Evolutionary conservation across 2,329 filamentous ascomycete genomes (phyloP).

Genomic region (Microdochium bolleyi): DNA sequence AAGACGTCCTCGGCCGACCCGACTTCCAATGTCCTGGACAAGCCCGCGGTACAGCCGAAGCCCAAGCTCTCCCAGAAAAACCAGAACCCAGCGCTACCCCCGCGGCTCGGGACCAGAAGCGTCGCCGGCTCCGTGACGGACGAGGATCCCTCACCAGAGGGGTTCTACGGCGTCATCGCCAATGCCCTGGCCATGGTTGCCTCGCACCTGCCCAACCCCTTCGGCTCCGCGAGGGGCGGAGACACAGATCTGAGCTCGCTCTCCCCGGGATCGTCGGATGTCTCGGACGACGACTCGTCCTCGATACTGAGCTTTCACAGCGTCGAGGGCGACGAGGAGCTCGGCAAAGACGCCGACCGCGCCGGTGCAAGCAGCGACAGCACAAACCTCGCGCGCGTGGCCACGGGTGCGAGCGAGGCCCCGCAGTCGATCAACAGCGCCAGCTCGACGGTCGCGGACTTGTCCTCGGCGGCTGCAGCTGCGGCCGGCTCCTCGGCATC

Average conservation of each 20-base stretch:
- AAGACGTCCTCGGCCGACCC: constrained; percentile 13
- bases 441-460: constrained; percentile 8
- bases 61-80: constrained; percentile 11
- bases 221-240: constrained; percentile 19
- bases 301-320: constrained; percentile 42
- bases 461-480: constrained; percentile 10
- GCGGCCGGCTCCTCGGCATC: constrained; percentile 5
- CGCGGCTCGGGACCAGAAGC: constrained; percentile 4
- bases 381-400: background rate
- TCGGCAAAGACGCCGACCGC: constrained; percentile 14
- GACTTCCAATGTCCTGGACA: constrained; percentile 5
- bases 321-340: constrained; percentile 40
- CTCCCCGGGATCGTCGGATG: constrained; percentile 16
- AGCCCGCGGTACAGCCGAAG: constrained; percentile 13
- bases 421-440: constrained; percentile 13
- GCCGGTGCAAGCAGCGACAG: constrained; percentile 4
- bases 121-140: constrained; percentile 5
- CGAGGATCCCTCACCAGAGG: constrained; percentile 27
- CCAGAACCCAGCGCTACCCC: constrained; percentile 12
- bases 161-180: constrained; percentile 48
- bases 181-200: constrained; percentile 43
- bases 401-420: constrained; percentile 4
- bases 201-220: constrained; percentile 28
- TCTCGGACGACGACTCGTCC: constrained; percentile 27
- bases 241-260: constrained; percentile 13